A percentile compares a stretch with the other conserved stretches of the same genome.
Conservation (phyloP, 306 rosid species). For the Rubus idaeus region DNA sequence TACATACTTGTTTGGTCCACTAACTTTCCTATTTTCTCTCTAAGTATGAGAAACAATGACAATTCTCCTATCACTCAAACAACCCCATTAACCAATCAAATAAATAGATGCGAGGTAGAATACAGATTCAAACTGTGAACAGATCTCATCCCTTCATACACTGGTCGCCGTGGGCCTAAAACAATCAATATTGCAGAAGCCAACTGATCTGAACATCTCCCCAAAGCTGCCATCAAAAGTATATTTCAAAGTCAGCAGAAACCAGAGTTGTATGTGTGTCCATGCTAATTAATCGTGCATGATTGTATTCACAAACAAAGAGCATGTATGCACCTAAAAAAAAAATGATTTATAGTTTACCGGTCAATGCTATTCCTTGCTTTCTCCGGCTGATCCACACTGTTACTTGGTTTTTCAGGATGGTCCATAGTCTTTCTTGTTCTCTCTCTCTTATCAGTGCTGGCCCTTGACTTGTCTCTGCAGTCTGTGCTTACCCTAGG, state of each 20-base stretch:
- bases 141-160: constrained; percentile 40
- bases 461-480: constrained; percentile 64
- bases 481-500: constrained; percentile 54
- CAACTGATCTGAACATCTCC: constrained; percentile 82
- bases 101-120: constrained; percentile 28
- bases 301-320: neutral
- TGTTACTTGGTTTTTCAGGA: constrained; percentile 36
- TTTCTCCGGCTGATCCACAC: constrained; percentile 41
- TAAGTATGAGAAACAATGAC: constrained; percentile 34
- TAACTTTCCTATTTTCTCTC: constrained; percentile 35
- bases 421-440: constrained; percentile 61
- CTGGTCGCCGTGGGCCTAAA: constrained; percentile 75
- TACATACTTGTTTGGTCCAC: constrained; percentile 36
- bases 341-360: constrained; percentile 33
- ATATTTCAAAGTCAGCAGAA: constrained; percentile 33
- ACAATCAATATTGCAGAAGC: constrained; percentile 91
- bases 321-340: neutral
- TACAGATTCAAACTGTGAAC: constrained; percentile 31
- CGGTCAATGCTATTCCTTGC: constrained; percentile 85
- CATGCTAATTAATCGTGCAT: neutral
- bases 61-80: constrained; percentile 38
- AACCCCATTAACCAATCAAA: constrained; percentile 53
- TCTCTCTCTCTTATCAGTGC: constrained; percentile 67
- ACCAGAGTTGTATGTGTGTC: constrained; percentile 7
- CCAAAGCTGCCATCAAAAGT: constrained; percentile 72